Evolutionary conservation across 768 basidiomycete genomes (phyloP).

Genomic region (Postia placenta): DNA sequence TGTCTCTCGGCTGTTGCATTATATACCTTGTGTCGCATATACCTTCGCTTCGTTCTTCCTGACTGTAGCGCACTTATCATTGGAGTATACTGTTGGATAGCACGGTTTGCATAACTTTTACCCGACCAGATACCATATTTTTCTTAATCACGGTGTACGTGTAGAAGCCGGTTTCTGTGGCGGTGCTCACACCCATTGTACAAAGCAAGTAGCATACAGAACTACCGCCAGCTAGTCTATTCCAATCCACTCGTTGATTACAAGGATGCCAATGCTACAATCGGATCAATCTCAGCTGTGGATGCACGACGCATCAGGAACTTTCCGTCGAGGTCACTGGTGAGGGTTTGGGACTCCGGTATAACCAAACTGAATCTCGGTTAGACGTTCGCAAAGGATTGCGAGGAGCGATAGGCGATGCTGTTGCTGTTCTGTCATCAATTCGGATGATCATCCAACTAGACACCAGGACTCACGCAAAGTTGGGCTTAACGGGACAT

Average conservation of each 20-base stretch:
- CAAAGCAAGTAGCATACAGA: background rate
- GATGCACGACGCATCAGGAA: too few relatives aligned
- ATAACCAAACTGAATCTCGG: constrained; percentile 7
- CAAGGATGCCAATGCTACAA: too few relatives aligned
- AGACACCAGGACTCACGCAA: too few relatives aligned
- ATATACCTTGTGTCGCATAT: constrained; percentile 22
- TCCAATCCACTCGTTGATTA: background rate
- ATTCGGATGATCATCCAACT: too few relatives aligned
- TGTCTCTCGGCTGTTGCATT: constrained; percentile 25
- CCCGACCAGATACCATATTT: background rate
- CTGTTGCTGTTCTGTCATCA: background rate
- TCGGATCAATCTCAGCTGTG: too few relatives aligned
- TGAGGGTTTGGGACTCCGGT: constrained; percentile 1
- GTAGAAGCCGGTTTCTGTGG: background rate
- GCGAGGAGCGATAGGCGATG: constrained; percentile 3
- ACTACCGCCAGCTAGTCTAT: background rate
- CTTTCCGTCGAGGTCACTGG: too few relatives aligned
- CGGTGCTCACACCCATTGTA: background rate
- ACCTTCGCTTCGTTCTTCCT: constrained; percentile 11
- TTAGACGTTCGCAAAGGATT: constrained; percentile 8
- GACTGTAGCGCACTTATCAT: background rate
- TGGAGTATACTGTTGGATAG: background rate
- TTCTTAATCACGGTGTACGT: constrained; percentile 1
- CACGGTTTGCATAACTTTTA: background rate
- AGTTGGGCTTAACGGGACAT: too few relatives aligned